Conservation (phyloP, 768 basidiomycete genomes). For the Pholiota molesta region DNA sequence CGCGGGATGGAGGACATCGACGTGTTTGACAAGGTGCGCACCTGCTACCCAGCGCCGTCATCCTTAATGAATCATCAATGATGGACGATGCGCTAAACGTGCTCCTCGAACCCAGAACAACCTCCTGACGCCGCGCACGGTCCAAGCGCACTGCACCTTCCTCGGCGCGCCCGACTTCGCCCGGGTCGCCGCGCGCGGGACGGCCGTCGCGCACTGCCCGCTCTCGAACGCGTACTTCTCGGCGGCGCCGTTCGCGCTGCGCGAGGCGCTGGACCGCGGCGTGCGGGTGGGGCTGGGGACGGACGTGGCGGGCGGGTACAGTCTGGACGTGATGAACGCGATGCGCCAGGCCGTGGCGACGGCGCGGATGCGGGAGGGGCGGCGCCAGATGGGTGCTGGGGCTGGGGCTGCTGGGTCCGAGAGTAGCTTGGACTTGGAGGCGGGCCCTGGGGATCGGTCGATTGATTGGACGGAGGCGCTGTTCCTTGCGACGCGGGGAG, state of each 20-base stretch:
- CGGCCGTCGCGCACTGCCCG: slow-evolving; percentile 84
- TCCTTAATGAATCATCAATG: too few relatives aligned
- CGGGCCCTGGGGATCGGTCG: slow-evolving; percentile 35
- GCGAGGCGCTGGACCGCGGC: slow-evolving; percentile 65
- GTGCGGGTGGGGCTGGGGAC: slow-evolving; percentile 82
- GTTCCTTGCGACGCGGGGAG: slow-evolving; percentile 82
- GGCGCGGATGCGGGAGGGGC: slow-evolving; percentile 69
- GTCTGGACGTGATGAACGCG: slow-evolving; percentile 70
- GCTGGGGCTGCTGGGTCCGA: background rate
- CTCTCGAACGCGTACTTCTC: slow-evolving; percentile 91
- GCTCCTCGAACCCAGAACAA: slow-evolving; percentile 43
- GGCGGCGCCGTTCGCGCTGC: slow-evolving; percentile 63
- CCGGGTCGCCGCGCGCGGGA: slow-evolving; percentile 49
- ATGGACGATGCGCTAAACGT: background rate
- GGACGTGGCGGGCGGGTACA: slow-evolving; percentile 88
- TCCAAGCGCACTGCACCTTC: slow-evolving; percentile 93
- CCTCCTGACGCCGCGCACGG: slow-evolving; percentile 63
- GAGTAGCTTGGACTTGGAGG: too few relatives aligned
- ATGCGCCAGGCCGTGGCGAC: slow-evolving; percentile 82
- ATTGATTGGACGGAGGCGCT: slow-evolving; percentile 84
- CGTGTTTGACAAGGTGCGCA: slow-evolving; percentile 68
- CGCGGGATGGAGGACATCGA: slow-evolving; percentile 72
- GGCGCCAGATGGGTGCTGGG: slow-evolving; percentile 32
- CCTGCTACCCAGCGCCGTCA: too few relatives aligned
- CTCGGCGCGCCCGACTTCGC: slow-evolving; percentile 54